Percentiles rank a stretch among this genome's conserved stretches.
phyloP scores from a whole-genome alignment of 495 filamentous ascomycete genomes.

The Hypoxylon fragiforme region DNA sequence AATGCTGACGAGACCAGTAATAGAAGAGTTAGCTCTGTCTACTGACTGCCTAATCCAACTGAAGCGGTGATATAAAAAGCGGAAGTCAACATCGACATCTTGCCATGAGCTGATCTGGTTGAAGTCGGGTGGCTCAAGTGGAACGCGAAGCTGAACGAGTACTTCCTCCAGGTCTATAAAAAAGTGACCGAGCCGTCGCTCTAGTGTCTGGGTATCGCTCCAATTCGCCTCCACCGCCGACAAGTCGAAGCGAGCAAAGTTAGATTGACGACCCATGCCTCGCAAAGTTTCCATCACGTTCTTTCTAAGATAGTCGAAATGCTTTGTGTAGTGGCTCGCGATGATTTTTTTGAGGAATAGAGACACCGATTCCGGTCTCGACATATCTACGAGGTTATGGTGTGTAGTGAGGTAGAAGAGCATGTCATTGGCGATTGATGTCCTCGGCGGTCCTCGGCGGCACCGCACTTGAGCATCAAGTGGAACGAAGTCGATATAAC shows the following conservation, averaged over 20 bases:
- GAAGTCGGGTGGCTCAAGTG: not conserved
- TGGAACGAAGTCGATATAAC: not conserved
- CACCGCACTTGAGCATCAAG: not conserved
- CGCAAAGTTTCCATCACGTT: not conserved
- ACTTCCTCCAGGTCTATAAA: not conserved
- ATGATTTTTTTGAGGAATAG: not conserved
- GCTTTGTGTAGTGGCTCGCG: not conserved
- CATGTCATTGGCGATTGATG: not conserved
- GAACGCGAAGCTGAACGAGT: not conserved
- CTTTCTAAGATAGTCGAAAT: not conserved
- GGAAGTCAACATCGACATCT: not conserved
- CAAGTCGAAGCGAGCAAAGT: not conserved
- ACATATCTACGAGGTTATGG: not conserved
- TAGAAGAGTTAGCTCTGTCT: not conserved
- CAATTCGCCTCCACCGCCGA: not conserved
- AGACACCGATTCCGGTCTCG: not conserved
- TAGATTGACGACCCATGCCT: not conserved
- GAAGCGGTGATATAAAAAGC: not conserved
- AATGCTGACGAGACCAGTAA: not conserved
- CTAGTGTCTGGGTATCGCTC: not conserved
- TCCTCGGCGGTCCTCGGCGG: not conserved
- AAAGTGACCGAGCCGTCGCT: not conserved
- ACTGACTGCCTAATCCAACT: not conserved
- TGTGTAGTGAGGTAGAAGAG: not conserved
- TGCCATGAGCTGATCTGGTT: not conserved